Evolutionary conservation across 306 rosid species (phyloP), one percentile per base, ranked within the genome.

Genomic region (Hippophae rhamnoides): DNA sequence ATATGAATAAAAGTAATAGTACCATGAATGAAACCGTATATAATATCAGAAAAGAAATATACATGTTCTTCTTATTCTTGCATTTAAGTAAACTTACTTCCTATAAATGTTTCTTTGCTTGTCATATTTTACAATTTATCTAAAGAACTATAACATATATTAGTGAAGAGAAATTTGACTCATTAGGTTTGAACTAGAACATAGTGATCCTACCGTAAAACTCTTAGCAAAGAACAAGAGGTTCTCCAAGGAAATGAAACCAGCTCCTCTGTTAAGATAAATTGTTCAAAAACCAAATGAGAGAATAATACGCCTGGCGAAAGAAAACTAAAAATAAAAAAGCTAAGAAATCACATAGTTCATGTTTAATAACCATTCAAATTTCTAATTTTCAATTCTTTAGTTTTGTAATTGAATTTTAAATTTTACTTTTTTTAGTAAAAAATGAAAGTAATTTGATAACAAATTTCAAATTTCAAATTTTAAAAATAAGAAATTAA

Each of bases 201-300:
- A 38, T 50, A 57, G 54, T 66, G 49, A 69, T 71, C 88, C 74
- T 75, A 90, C 95, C 1, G 85, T 70, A 69, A 82, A 82, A 46
- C 85, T 82, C 78, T 90, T 84, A 0, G 94, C 95, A 53, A 90
- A 90, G 80, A 84, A 90, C 68, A 90, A 61, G 45, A 90, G 83
- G 55, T 90, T 90, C 85, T 90, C 97, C 90, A 90, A 77, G 13
- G 97, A 84, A 73, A 90, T 87, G 79, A 82, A 90, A 64, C 95
- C 97, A 61, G 90, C 90, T 63, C 90, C 94, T 79, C 94, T 87
- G 82, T 63, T 66, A 31, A 70, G n/a, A 61, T 31, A 47, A 73
- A 70, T 7, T 26, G 44, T 67, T n/a, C 47, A 62, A 9, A 56
- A 56, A 23, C 40, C 38, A 7, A 56, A 43, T 54, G 31, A 60